These are phyloP conservation scores for Beta corolliflora DNA, from an alignment of 179 eudicot species.

Conservation along the genomic window DNA sequence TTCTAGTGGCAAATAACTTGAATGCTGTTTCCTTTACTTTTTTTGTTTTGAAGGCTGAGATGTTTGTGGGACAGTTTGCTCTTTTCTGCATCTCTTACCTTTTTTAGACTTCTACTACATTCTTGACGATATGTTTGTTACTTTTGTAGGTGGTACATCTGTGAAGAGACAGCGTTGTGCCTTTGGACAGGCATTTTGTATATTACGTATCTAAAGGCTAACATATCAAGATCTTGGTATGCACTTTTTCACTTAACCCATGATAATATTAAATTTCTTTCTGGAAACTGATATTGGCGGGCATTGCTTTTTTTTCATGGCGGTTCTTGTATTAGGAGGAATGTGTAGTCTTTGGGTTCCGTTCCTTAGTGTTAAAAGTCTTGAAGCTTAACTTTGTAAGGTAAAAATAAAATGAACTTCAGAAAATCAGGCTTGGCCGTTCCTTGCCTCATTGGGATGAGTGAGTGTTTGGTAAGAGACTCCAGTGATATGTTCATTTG, in stretches of 20 bases:
- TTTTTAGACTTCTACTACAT: not conserved
- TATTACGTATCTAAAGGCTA: slow-evolving; percentile 60
- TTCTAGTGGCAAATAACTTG: not conserved
- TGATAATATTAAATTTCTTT: not conserved
- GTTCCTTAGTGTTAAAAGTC: not conserved
- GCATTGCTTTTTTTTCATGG: not conserved
- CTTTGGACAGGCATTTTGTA: slow-evolving; percentile 83
- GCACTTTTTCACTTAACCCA: not conserved
- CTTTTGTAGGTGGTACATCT: slow-evolving; percentile 81
- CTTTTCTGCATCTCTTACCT: not conserved
- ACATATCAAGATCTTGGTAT: slow-evolving; percentile 76
- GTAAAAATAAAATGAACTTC: not conserved
- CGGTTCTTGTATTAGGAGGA: not conserved
- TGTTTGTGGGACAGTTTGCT: not conserved
- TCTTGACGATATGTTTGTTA: not conserved
- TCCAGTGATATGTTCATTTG: not conserved
- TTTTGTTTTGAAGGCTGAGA: not conserved
- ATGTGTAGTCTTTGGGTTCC: not conserved
- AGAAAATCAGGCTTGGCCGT: not conserved
- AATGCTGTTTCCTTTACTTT: not conserved
- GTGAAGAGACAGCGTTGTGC: slow-evolving; percentile 80
- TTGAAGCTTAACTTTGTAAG: not conserved
- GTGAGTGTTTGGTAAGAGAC: not conserved
- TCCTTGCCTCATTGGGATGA: not conserved
- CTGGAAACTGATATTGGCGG: not conserved